Percentiles rank a stretch among this genome's conserved stretches.
These are phyloP conservation scores for Lavandula angustifolia DNA, from an alignment of 257 asterid species.

Conservation along the genomic window DNA sequence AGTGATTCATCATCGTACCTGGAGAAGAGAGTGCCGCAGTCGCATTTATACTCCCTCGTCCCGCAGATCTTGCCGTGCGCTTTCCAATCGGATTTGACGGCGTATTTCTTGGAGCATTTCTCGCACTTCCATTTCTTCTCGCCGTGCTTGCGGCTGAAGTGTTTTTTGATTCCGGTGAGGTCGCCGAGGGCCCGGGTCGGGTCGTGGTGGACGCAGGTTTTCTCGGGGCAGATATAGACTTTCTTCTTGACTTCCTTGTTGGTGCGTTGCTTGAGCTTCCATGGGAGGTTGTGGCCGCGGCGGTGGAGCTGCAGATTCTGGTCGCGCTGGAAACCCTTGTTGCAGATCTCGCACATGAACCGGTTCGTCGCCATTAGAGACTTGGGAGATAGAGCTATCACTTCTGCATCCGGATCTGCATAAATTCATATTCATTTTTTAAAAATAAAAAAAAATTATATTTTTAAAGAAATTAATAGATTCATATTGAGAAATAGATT, in stretches of 20 bases:
- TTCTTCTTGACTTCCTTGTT: conserved; percentile 71
- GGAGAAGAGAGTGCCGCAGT: conserved; percentile 96
- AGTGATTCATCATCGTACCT: conserved; percentile 66
- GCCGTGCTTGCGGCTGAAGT: conserved; percentile 83
- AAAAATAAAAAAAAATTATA: too few relatives aligned
- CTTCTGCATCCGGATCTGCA: conserved; percentile 96
- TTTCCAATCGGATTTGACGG: conserved; percentile 96
- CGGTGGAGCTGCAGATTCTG: conserved; percentile 89
- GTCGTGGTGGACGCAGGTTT: conserved; percentile 79
- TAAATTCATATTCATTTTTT: conserved; percentile 6
- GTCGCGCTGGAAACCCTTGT: conserved; percentile 96
- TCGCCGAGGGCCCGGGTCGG: conserved; percentile 86
- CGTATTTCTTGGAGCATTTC: conserved; percentile 85
- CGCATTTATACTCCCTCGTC: conserved; percentile 89
- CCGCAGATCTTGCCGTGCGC: conserved; percentile 96
- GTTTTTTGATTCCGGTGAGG: conserved; percentile 83
- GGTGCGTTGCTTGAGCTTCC: conserved; percentile 84
- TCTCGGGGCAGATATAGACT: conserved; percentile 89
- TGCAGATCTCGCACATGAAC: conserved; percentile 85
- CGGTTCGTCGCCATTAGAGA: conserved; percentile 92
- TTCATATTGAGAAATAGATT: too few relatives aligned
- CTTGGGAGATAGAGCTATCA: conserved; percentile 82
- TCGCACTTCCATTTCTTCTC: conserved; percentile 97
- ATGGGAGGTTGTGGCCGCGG: conserved; percentile 88
- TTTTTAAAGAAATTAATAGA: too few relatives aligned